These are phyloP conservation scores for Chlorella vulgaris DNA, from an alignment of 139 green algal genomes.

Conservation along the genomic window DNA sequence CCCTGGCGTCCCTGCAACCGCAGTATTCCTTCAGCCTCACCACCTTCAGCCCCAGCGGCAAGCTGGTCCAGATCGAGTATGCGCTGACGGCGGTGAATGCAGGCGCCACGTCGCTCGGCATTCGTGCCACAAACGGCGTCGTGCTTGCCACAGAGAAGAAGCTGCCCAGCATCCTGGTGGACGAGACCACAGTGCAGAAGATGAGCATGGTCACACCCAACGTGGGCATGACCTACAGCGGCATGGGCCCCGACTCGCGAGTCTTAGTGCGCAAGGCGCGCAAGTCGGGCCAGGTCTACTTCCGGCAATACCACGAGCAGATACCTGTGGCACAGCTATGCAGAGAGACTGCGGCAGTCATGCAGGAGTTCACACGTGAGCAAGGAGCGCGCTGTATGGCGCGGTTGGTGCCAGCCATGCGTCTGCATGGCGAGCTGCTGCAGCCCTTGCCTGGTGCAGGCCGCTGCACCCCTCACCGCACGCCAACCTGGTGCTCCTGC, in stretches of 20 bases:
- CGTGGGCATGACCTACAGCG: conserved; percentile 96
- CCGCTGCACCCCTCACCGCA: no score
- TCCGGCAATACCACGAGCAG: conserved; percentile 92
- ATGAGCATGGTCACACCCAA: conserved; percentile 91
- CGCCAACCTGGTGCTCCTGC: no score
- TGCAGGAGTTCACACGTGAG: conserved; percentile 99
- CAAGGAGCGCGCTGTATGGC: background rate
- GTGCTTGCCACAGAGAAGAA: conserved; percentile 99
- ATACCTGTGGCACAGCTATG: conserved; percentile 98
- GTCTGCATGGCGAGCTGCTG: background rate
- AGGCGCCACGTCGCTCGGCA: conserved; percentile 95
- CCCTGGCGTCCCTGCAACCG: background rate
- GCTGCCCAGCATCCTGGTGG: conserved; percentile 85
- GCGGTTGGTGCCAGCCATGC: background rate
- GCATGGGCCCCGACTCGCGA: conserved; percentile 97
- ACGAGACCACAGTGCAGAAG: conserved; percentile 92
- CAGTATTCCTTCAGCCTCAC: conserved; percentile 97
- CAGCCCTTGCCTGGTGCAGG: no score
- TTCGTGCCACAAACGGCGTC: conserved; percentile 96
- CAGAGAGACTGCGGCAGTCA: conserved; percentile 95
- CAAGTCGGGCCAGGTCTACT: conserved; percentile 90
- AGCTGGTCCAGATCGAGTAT: conserved; percentile 99
- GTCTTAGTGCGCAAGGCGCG: conserved; percentile 93
- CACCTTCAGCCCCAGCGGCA: conserved; percentile 98
- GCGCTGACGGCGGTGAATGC: conserved; percentile 93